A percentile compares a stretch with the other conserved stretches of the same genome.
Conservation (phyloP, 2,329 filamentous ascomycete genomes). For the Fusarium sp. region DNA sequence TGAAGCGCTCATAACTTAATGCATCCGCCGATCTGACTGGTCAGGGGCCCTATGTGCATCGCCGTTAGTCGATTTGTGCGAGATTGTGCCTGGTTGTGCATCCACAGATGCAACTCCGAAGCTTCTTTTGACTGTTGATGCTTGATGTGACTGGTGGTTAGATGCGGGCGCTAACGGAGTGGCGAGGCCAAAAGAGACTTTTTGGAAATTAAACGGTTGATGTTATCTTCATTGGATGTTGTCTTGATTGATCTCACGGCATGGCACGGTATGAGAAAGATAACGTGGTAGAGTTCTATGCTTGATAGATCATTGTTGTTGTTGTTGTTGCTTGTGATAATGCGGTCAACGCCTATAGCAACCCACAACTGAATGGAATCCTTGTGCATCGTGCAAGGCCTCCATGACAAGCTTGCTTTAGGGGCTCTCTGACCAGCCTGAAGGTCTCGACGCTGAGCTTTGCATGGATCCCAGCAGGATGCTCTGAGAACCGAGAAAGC, state of each 20-base stretch:
- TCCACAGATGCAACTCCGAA: slow-evolving; percentile 2
- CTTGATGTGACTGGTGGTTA: slow-evolving; percentile 30
- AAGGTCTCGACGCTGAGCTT: slow-evolving; percentile 33
- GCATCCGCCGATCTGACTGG: slow-evolving; percentile 27
- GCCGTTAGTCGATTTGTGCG: slow-evolving; percentile 28
- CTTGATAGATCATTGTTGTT: background rate
- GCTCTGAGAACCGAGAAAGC: slow-evolving; percentile 17
- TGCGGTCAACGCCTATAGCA: slow-evolving; percentile 28
- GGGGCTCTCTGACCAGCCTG: slow-evolving; percentile 12
- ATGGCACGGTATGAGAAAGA: background rate
- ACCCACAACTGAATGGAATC: background rate
- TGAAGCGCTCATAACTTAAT: slow-evolving; percentile 40
- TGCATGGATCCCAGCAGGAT: slow-evolving; percentile 34
- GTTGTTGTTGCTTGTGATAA: background rate
- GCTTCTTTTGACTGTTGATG: slow-evolving; percentile 14
- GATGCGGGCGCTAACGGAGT: slow-evolving; percentile 39
- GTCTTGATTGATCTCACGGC: background rate
- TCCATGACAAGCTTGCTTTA: slow-evolving; percentile 33
- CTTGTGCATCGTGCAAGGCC: slow-evolving; percentile 18
- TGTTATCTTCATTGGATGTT: slow-evolving; percentile 9
- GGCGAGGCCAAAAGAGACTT: slow-evolving; percentile 31
- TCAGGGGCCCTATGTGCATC: slow-evolving; percentile 34
- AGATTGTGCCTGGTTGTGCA: slow-evolving; percentile 34
- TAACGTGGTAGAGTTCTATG: background rate
- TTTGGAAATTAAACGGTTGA: slow-evolving; percentile 43